Percentiles rank a stretch among this genome's conserved stretches.
phyloP scores from a whole-genome alignment of 352 stramenopile genomes.

The Pythium volutum region DNA sequence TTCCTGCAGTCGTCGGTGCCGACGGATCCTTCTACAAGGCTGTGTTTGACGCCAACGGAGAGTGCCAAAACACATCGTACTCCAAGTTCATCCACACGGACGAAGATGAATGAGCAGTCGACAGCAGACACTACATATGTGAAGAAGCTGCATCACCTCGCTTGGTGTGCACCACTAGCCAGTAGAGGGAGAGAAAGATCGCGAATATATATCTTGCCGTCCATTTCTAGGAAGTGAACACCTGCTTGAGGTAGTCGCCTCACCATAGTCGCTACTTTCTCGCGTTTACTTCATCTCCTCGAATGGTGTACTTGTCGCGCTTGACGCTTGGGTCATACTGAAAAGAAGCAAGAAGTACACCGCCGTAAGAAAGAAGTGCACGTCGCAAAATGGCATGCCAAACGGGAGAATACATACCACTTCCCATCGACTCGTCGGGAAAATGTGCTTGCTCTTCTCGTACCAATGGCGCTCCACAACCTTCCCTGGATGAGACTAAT shows the following conservation, averaged over 20 bases:
- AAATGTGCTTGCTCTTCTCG: conserved; percentile 99
- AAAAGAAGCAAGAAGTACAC: neutral
- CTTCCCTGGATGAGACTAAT: conserved; percentile 95
- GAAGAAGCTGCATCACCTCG: neutral
- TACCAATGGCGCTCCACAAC: conserved; percentile 98
- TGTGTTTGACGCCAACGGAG: conserved; percentile 82
- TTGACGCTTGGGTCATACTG: conserved; percentile 79
- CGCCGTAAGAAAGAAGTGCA: neutral
- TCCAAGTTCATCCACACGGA: conserved; percentile 90
- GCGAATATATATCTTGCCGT: conserved; percentile 19
- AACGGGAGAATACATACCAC: conserved; percentile 48
- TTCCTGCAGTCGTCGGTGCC: conserved; percentile 73
- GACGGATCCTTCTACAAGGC: conserved; percentile 90
- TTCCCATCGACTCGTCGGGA: conserved; percentile 98
- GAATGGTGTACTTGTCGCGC: conserved; percentile 82
- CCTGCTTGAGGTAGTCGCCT: neutral
- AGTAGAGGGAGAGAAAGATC: neutral
- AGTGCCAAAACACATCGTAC: conserved; percentile 89
- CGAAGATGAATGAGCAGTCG: conserved; percentile 63
- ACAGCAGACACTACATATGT: neutral
- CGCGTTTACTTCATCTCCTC: conserved; percentile 53
- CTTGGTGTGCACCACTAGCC: neutral
- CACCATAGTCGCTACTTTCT: conserved; percentile 27
- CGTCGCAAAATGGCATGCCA: neutral
- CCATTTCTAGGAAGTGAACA: neutral